These are phyloP conservation scores for Exophiala aquamarina DNA, from an alignment of 2,329 filamentous ascomycete species.

Conservation along the genomic window DNA sequence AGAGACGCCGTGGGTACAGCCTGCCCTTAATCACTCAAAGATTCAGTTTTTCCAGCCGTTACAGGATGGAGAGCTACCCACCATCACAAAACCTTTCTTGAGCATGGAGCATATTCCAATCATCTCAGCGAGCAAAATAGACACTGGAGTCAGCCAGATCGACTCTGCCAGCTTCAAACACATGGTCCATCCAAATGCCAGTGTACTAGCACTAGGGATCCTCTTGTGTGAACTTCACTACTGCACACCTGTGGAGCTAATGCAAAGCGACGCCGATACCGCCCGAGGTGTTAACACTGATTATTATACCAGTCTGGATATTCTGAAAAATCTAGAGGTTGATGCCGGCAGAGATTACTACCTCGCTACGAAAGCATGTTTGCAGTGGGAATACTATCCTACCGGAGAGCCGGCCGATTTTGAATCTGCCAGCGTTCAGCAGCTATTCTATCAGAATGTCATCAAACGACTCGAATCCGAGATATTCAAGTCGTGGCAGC, in stretches of 20 bases:
- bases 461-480: constrained; percentile 31
- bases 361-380: constrained; percentile 31
- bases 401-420: constrained; percentile 27
- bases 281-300: constrained; percentile 29
- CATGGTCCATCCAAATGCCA: constrained; percentile 28
- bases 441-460: constrained; percentile 32
- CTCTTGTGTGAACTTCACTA: constrained; percentile 33
- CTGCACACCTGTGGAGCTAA: constrained; percentile 30
- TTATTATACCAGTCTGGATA: constrained; percentile 30
- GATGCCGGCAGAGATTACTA: constrained; percentile 31
- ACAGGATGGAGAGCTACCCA: no score
- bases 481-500: constrained; percentile 31
- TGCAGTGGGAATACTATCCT: constrained; percentile 28
- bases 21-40: no score
- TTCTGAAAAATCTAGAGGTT: constrained; percentile 28
- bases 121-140: constrained; percentile 6
- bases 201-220: constrained; percentile 31
- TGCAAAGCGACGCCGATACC: constrained; percentile 21
- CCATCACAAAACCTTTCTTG: no score
- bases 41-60: no score
- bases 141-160: constrained; percentile 18
- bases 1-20: no score
- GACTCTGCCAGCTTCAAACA: constrained; percentile 26
- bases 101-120: no score
- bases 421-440: constrained; percentile 28